Percentiles rank a stretch among this genome's conserved stretches.
These are phyloP conservation scores for Pyricularia pennisetigena DNA, from an alignment of 2,329 filamentous ascomycete species.

Conservation along the genomic window DNA sequence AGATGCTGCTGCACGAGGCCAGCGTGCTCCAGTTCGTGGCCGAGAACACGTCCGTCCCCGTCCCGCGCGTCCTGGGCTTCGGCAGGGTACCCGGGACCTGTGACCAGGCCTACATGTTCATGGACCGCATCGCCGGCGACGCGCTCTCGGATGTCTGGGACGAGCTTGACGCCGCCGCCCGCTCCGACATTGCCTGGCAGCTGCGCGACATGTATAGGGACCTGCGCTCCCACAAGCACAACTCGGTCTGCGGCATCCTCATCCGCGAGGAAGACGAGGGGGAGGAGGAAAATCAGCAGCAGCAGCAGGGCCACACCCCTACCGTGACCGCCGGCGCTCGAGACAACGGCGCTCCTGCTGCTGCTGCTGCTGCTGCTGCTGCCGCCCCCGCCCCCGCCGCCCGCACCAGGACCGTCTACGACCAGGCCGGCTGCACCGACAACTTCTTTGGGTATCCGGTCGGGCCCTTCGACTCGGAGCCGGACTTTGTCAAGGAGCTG, in stretches of 20 bases:
- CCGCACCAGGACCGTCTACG: not conserved
- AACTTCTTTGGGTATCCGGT: slow-evolving; percentile 2
- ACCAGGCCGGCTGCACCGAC: slow-evolving; percentile 2
- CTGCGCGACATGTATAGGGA: not conserved
- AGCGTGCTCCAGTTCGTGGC: slow-evolving; percentile 5
- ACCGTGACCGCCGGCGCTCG: not conserved
- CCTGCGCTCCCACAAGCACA: not conserved
- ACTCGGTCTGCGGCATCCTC: not conserved
- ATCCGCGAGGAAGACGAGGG: not conserved
- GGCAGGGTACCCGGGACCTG: not conserved
- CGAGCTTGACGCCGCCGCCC: not conserved
- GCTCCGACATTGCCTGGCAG: slow-evolving; percentile 3
- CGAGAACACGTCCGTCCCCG: slow-evolving; percentile 5
- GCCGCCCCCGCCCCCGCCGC: not conserved
- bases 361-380: no score
- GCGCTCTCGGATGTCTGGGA: not conserved
- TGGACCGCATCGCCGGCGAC: slow-evolving; percentile 3
- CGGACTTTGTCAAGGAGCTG: slow-evolving; percentile 2
- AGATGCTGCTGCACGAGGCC: slow-evolving; percentile 5
- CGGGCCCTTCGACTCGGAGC: not conserved
- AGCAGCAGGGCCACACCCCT: not conserved
- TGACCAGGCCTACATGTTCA: slow-evolving; percentile 6
- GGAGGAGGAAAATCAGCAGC: no score
- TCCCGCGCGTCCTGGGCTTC: slow-evolving; percentile 6
- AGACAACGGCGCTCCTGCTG: not conserved